These are phyloP conservation scores for Scenedesmus sp. DNA, from an alignment of 163 green algal species.

Conservation along the genomic window DNA sequence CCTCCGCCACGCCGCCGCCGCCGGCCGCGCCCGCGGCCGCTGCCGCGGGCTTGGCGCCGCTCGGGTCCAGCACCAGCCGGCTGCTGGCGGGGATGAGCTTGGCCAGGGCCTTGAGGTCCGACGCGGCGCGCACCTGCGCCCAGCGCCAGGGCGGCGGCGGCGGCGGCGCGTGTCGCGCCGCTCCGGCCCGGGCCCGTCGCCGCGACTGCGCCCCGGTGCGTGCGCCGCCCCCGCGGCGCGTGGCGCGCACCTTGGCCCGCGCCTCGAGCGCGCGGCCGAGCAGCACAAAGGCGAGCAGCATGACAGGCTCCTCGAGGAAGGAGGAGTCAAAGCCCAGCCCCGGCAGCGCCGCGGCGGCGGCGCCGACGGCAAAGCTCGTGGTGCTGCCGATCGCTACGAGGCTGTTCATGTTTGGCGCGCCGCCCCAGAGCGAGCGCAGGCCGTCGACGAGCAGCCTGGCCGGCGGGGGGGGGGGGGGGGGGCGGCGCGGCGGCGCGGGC, in stretches of 20 bases:
- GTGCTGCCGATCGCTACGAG: slow-evolving; percentile 88
- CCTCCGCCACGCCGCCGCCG: slow-evolving; percentile 1
- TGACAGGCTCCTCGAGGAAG: slow-evolving; percentile 94
- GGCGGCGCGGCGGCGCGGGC: no score
- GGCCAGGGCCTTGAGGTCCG: slow-evolving; percentile 84
- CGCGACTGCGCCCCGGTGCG: neutral
- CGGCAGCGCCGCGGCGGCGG: slow-evolving; percentile 51
- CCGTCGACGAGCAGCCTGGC: slow-evolving; percentile 73
- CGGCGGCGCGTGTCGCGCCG: no score
- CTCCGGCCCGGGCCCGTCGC: no score
- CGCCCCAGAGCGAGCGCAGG: slow-evolving; percentile 61
- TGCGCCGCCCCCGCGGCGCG: no score
- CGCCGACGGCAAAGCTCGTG: slow-evolving; percentile 85
- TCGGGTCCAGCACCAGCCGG: slow-evolving; percentile 80
- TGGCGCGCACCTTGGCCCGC: slow-evolving; percentile 35
- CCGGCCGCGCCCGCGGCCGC: neutral
- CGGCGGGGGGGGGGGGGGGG: no score
- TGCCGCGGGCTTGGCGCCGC: neutral
- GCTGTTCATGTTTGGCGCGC: slow-evolving; percentile 97
- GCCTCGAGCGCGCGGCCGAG: slow-evolving; percentile 89
- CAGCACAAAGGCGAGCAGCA: slow-evolving; percentile 98
- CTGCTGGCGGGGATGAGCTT: slow-evolving; percentile 81
- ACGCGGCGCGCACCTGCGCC: slow-evolving; percentile 54
- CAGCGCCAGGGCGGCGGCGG: neutral
- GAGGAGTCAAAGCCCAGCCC: slow-evolving; percentile 65